These are phyloP conservation scores for Cladophialophora carrionii DNA, from an alignment of 2,329 filamentous ascomycete species.

Conservation along the genomic window DNA sequence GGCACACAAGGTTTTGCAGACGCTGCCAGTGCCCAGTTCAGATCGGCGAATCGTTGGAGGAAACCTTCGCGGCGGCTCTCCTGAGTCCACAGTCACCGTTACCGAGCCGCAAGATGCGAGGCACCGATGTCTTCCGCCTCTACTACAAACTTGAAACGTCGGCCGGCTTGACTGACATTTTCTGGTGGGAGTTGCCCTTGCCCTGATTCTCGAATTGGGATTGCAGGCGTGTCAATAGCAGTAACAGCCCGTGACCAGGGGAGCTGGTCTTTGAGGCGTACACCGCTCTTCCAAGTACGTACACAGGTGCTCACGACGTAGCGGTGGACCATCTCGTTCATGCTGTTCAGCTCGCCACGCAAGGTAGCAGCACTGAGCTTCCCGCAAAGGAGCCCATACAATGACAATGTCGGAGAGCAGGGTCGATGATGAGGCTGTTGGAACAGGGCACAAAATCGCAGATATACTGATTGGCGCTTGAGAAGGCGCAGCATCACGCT, in stretches of 20 bases:
- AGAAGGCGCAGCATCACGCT: constrained; percentile 22
- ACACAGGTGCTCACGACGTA: not conserved
- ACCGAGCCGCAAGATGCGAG: not conserved
- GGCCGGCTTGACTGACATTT: constrained; percentile 12
- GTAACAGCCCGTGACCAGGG: constrained; percentile 18
- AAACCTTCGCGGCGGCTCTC: not conserved
- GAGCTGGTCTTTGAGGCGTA: constrained; percentile 18
- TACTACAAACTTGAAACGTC: constrained; percentile 23
- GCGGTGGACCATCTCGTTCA: constrained; percentile 1
- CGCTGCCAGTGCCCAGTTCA: not conserved
- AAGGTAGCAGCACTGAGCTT: not conserved
- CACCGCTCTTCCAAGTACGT: constrained; percentile 28
- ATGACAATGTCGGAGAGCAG: not conserved
- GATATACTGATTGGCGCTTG: not conserved
- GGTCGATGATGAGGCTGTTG: constrained; percentile 18
- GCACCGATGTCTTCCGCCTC: constrained; percentile 8
- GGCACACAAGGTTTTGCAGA: not conserved
- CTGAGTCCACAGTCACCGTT: constrained; percentile 7
- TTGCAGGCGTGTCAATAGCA: constrained; percentile 13
- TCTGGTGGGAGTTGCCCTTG: constrained; percentile 10
- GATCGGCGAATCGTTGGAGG: not conserved
- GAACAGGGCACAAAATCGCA: not conserved
- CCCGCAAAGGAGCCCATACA: not conserved
- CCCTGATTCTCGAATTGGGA: constrained; percentile 13
- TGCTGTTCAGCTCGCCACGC: constrained; percentile 19